phyloP scores from a whole-genome alignment of 331 rosid species.

The Telfairia occidentalis region DNA sequence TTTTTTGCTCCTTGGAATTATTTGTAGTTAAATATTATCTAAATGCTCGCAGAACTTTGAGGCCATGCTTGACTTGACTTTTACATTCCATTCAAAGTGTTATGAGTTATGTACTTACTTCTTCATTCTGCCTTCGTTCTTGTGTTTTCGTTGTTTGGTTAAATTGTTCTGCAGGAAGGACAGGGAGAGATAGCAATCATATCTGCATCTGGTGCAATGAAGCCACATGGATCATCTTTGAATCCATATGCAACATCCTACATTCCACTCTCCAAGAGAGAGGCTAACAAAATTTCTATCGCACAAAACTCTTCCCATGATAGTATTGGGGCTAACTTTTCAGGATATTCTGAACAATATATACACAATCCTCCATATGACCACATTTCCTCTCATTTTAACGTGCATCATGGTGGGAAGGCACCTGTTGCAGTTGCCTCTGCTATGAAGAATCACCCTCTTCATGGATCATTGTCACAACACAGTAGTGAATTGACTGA shows the following conservation, averaged over 20 bases:
- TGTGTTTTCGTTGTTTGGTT: neutral
- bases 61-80: neutral
- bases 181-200: neutral
- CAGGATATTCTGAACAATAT: conserved; percentile 25
- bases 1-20: neutral
- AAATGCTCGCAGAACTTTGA: neutral
- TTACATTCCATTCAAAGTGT: neutral
- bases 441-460: conserved; percentile 26
- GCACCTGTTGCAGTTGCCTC: conserved; percentile 15
- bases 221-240: conserved; percentile 50
- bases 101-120: neutral
- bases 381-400: conserved; percentile 14
- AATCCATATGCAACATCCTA: conserved; percentile 72
- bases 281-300: conserved; percentile 18
- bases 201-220: conserved; percentile 35
- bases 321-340: conserved; percentile 24
- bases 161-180: neutral
- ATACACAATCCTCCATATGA: conserved; percentile 18
- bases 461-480: conserved; percentile 28
- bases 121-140: neutral
- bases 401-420: conserved; percentile 15
- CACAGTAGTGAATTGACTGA: conserved; percentile 24
- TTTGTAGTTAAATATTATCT: neutral
- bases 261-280: conserved; percentile 59
- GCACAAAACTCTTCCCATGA: conserved; percentile 17